phyloP scores from a whole-genome alignment of 2,329 filamentous ascomycete species.

The Scedosporium boydii region DNA sequence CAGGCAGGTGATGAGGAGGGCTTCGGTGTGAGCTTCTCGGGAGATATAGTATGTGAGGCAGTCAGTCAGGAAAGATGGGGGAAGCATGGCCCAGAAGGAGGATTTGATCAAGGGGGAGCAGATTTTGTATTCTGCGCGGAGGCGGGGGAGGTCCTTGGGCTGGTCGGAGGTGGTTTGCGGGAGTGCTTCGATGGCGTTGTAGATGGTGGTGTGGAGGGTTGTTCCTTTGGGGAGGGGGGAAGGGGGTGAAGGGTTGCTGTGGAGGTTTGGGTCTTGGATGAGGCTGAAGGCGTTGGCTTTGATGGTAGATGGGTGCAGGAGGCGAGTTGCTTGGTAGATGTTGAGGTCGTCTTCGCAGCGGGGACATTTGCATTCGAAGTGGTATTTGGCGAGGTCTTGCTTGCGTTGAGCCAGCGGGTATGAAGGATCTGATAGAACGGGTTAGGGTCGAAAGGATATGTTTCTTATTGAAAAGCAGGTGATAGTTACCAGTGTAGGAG shows the following conservation, averaged over 20 bases:
- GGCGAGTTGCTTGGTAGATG: conserved; percentile 40
- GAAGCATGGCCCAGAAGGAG: conserved; percentile 9
- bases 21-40: conserved; percentile 17
- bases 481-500: conserved; percentile 45
- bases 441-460: neutral
- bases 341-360: conserved; percentile 42
- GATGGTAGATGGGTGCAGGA: conserved; percentile 23
- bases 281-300: conserved; percentile 33
- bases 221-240: neutral
- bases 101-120: conserved; percentile 25
- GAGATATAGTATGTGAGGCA: conserved; percentile 10
- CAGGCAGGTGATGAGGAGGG: conserved; percentile 38
- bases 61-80: conserved; percentile 9
- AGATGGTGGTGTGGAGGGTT: neutral
- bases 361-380: conserved; percentile 41
- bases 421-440: conserved; percentile 32
- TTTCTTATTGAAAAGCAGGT: neutral
- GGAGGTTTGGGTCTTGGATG: neutral
- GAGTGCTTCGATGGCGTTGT: neutral
- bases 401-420: conserved; percentile 32
- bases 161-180: conserved; percentile 12
- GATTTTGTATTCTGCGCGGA: conserved; percentile 22
- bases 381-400: conserved; percentile 35
- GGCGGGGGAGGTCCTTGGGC: neutral
- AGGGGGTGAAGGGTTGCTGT: neutral